A percentile compares a stretch with the other conserved stretches of the same genome.
Conservation (phyloP, 805 yeast genomes). For the Ogataea trehaloabstinens region DNA sequence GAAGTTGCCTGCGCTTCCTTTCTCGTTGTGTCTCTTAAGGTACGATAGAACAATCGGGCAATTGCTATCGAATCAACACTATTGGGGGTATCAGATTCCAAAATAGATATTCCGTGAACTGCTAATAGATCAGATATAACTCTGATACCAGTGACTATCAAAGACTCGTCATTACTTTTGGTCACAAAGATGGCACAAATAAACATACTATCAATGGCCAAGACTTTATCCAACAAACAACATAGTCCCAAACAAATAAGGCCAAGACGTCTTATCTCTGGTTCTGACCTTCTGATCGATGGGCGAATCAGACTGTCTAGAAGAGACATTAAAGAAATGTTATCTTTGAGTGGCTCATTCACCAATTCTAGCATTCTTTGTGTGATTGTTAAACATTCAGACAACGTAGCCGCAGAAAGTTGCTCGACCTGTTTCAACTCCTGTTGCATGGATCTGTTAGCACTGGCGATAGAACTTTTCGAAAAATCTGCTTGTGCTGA, state of each 20-base stretch:
- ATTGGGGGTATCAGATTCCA: constrained; percentile 50
- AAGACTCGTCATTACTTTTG: constrained; percentile 52
- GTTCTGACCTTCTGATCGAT: constrained; percentile 61
- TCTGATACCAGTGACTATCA: constrained; percentile 62
- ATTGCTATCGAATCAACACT: constrained; percentile 64
- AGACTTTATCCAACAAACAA: constrained; percentile 62
- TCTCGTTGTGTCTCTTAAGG: constrained; percentile 52
- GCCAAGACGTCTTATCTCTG: constrained; percentile 61
- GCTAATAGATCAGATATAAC: constrained; percentile 77
- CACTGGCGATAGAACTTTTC: constrained; percentile 31
- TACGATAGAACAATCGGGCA: constrained; percentile 67
- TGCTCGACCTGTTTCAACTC: constrained; percentile 37
- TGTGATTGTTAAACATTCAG: constrained; percentile 67
- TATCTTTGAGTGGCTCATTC: constrained; percentile 61
- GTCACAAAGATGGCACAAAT: constrained; percentile 70
- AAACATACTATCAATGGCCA: constrained; percentile 61
- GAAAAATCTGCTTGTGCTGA: constrained; percentile 32
- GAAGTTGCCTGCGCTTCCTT: constrained; percentile 74
- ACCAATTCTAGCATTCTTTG: constrained; percentile 67
- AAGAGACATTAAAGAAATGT: constrained; percentile 63
- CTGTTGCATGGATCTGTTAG: constrained; percentile 31
- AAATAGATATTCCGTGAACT: constrained; percentile 67
- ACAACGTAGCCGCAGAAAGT: constrained; percentile 45
- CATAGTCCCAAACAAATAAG: constrained; percentile 76
- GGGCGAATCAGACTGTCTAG: constrained; percentile 78